Base-by-base conservation (phyloP, 2,329 filamentous ascomycete genomes). In the Fusarium foetens region DNA sequence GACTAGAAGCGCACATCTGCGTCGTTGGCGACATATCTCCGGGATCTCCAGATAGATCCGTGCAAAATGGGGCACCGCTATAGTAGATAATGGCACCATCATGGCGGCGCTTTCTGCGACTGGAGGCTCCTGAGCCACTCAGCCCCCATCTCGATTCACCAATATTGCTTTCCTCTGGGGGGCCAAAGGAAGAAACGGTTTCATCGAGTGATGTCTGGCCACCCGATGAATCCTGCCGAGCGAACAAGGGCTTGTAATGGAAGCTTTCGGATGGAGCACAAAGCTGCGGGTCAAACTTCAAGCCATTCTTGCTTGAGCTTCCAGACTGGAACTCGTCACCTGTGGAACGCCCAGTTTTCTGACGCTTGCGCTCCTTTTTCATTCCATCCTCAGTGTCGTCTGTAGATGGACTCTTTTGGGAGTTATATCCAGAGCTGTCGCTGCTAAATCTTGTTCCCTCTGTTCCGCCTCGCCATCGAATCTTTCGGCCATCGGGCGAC, bases 71-170 rank as follows among this genome's bases (percentile, higher is more conserved):
- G 3, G 92, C 92, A 31, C 92, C 93, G 67, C 88, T 93, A 79
- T 95, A 97, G 77, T 95, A 97, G 23, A 95, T 94, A 72, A 97
- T 92, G 2, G 92, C 90, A 13, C 93, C 94, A 65, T 93, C 90
- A 17, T 90, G 86, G 1, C 85, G 86, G 31, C 87, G 87, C 79
- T 87, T 89, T 71, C 83, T 86, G 70, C 82, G 85, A 76, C 77
- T 85, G 63, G 81, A 86, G 51, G 78, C 84, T 71, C 78, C 88
- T 71, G 83, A 88, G 75, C 83, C 84, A 68, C 84, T 86, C 38
- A 82, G 80, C 19, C 79, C 83, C 82, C 83, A 86, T 53, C 82
- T 79, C 0, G 86, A 88, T 21, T 83, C 84, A 3, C 81, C 84
- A 16, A 83, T 69, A 45, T 86, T 86, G 64, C 86, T 89, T 14